phyloP scores from a whole-genome alignment of 371 early-diverging fungal species.

The Mucor irregularis region DNA sequence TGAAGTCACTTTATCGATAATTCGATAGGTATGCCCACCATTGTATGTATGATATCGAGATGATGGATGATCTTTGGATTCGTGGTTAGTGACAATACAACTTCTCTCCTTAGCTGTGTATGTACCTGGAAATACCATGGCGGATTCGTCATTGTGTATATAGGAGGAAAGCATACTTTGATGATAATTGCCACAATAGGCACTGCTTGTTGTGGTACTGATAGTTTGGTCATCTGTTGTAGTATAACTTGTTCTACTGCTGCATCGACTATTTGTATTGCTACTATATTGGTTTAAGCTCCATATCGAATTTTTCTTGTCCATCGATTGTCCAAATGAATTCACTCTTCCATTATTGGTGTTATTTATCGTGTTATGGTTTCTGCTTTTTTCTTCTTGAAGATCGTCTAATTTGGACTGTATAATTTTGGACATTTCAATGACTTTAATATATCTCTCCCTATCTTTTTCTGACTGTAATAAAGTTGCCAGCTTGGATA shows the following conservation, averaged over 20 bases:
- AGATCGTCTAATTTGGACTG: conserved; percentile 18
- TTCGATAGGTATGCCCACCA: conserved; percentile 9
- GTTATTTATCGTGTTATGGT: background rate
- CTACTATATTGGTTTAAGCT: background rate
- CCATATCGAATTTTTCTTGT: conserved; percentile 4
- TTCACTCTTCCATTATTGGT: background rate
- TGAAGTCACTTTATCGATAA: conserved; percentile 13
- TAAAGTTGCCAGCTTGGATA: conserved; percentile 8
- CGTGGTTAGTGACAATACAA: background rate
- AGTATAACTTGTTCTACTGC: background rate
- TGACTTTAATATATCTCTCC: conserved; percentile 21
- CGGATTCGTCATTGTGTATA: background rate
- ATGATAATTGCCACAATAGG: conserved; percentile 3
- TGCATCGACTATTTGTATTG: background rate
- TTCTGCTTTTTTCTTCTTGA: background rate
- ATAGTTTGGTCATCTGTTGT: background rate
- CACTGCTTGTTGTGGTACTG: background rate
- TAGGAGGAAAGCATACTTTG: no score
- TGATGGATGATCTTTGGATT: background rate
- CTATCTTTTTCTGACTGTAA: conserved; percentile 20
- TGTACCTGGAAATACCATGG: conserved; percentile 7
- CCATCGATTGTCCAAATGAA: background rate
- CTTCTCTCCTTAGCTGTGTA: background rate
- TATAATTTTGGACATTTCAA: conserved; percentile 20
- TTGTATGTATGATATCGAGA: conserved; percentile 12